Evolutionary conservation across 2,329 filamentous ascomycete genomes (phyloP), one percentile per base, ranked within the genome.

Genomic region (Colletotrichum viniferum): DNA sequence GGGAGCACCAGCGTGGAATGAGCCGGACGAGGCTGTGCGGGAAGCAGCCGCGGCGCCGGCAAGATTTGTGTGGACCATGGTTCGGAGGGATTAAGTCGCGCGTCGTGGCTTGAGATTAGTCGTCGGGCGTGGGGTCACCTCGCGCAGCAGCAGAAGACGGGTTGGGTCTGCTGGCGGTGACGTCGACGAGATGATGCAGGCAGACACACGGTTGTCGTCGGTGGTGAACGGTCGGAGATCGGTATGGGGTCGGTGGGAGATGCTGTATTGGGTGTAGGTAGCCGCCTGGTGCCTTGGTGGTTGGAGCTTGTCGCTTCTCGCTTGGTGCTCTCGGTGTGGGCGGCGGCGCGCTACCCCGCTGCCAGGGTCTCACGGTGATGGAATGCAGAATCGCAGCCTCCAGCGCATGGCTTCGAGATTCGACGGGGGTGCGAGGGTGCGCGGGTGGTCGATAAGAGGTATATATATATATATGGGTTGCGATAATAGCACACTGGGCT

Each of bases 1-100:
- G 7, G 88, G 86, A 4, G 87, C 87, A 76, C 88, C 88, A 58
- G 88, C 88, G 78, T 90, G 88, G 79, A 90, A 89, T 2, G 88
- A 90, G 34, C 87, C 87, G 0, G 86, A 83, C 3, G 87, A 86
- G 69, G 73, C 69, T 26, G 78, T 77, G 34, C 74, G 77, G 7
- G 76, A 66, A 10, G 43, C 63, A 6, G 76, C 76, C 12, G 73
- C 58, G 14, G 60, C 72, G 68, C 67, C 65, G 55, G 36, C 43
- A 9, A 60, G n/a, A 28, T 74, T 76, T 32, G 52, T 69, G 36
- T 73, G 65, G 28, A 73, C 60, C 74, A 76, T 76, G 21, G 18
- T 43, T 65, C 55, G 34, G 28, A 18, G 32, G 60, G 52, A 60
- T 68, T 30, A 30, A 36, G 61, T 58, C 72, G 68, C 32, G 26